Conservation (phyloP, 2,329 filamentous ascomycete species). For the Lachnellula willkommii region DNA sequence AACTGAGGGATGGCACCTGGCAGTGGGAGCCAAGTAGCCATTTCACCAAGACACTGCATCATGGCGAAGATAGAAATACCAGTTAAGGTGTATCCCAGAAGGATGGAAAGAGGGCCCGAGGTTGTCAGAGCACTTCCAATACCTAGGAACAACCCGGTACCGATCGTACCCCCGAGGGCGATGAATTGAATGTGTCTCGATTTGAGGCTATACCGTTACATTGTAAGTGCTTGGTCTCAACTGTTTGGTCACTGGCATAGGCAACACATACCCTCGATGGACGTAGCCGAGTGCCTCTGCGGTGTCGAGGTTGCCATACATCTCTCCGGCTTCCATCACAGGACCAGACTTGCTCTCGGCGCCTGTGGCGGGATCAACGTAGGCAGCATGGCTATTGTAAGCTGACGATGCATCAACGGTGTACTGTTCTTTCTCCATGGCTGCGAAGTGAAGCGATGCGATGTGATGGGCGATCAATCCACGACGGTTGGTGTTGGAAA, state of each 20-base stretch:
- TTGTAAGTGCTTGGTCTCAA: slow-evolving; percentile 1
- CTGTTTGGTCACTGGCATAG: background rate
- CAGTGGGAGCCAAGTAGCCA: slow-evolving; percentile 47
- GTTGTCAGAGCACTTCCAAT: slow-evolving; percentile 48
- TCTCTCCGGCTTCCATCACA: slow-evolving; percentile 44
- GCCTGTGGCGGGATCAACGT: slow-evolving; percentile 19
- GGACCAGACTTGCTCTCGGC: slow-evolving; percentile 28
- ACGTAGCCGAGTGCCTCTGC: slow-evolving; percentile 49
- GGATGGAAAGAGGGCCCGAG: slow-evolving; percentile 48
- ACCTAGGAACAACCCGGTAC: slow-evolving; percentile 50
- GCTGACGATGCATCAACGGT: slow-evolving; percentile 18
- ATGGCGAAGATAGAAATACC: slow-evolving; percentile 48
- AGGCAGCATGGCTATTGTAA: slow-evolving; percentile 15
- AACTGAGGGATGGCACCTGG: slow-evolving; percentile 47
- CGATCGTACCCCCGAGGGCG: slow-evolving; percentile 53
- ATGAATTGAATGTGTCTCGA: slow-evolving; percentile 55
- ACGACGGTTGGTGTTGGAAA: slow-evolving; percentile 3
- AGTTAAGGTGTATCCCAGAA: slow-evolving; percentile 48
- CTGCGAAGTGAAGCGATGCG: background rate
- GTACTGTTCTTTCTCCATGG: slow-evolving; percentile 26
- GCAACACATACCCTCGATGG: slow-evolving; percentile 39
- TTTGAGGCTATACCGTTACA: slow-evolving; percentile 20
- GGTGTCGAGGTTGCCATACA: slow-evolving; percentile 46
- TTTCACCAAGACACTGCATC: slow-evolving; percentile 47
- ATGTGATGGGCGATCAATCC: background rate